phyloP scores from a whole-genome alignment of 1,139 yeast species.

The Meyerozyma sp. region DNA sequence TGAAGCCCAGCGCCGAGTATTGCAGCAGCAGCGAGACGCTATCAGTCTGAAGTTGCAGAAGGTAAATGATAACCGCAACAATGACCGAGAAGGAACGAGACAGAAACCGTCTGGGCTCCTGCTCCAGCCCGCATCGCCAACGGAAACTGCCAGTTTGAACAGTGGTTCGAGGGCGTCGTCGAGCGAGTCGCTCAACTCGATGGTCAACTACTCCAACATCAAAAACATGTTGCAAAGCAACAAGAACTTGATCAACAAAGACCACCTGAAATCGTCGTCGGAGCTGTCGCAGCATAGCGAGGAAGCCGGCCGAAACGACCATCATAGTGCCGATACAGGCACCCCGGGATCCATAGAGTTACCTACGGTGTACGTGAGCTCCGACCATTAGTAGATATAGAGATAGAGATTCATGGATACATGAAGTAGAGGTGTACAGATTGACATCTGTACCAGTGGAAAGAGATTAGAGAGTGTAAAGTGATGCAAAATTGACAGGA shows the following conservation, averaged over 20 bases:
- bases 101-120: conserved; percentile 3
- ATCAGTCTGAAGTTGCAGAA: conserved; percentile 21
- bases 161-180: conserved; percentile 9
- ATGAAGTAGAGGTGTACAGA: too few relatives aligned
- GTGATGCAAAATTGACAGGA: too few relatives aligned
- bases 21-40: conserved; percentile 34
- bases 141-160: conserved; percentile 5
- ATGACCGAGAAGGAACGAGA: not conserved
- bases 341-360: not conserved
- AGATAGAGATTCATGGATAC: not conserved
- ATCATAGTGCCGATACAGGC: not conserved
- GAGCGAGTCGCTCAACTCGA: conserved; percentile 9
- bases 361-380: conserved; percentile 12
- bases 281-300: conserved; percentile 2
- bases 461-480: too few relatives aligned
- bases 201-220: conserved; percentile 8
- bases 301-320: conserved; percentile 3
- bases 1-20: conserved; percentile 32
- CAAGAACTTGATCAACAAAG: conserved; percentile 5
- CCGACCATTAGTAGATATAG: conserved; percentile 7
- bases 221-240: conserved; percentile 7
- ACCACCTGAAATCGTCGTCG: not conserved
- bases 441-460: too few relatives aligned
- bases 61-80: not conserved
- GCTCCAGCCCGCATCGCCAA: conserved; percentile 7